phyloP scores from a whole-genome alignment of 2,329 filamentous ascomycete species.

The Lasiodiplodia citricola region DNA sequence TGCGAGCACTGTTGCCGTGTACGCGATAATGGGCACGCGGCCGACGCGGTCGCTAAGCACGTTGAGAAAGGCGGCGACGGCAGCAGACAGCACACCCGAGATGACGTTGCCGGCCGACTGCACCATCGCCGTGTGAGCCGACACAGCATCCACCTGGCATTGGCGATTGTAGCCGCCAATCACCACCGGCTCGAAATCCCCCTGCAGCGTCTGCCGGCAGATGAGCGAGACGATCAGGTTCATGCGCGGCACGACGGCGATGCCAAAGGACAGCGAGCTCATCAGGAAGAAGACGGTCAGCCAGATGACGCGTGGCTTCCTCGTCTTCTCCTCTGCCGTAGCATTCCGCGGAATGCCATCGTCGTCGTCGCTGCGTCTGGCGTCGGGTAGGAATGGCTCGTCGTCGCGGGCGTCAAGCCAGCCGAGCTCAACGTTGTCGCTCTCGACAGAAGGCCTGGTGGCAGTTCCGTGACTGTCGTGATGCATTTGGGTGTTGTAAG shows the following conservation, averaged over 20 bases:
- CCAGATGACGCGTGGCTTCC: constrained; percentile 25
- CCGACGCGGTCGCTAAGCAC: constrained; percentile 29
- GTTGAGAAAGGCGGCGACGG: constrained; percentile 23
- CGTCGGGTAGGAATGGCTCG: background rate
- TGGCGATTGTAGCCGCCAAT: constrained; percentile 30
- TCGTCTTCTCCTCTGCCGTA: background rate
- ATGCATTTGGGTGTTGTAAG: background rate
- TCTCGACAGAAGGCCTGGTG: background rate
- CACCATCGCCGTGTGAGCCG: constrained; percentile 20
- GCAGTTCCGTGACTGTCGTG: background rate
- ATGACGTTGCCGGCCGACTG: constrained; percentile 26
- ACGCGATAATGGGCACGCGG: constrained; percentile 25
- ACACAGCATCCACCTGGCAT: constrained; percentile 26
- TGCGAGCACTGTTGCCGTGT: constrained; percentile 20
- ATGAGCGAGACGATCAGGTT: constrained; percentile 27
- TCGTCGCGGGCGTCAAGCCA: background rate
- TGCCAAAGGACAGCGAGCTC: constrained; percentile 29
- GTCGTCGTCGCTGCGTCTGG: background rate
- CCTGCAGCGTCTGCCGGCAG: constrained; percentile 12
- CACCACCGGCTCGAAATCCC: constrained; percentile 8
- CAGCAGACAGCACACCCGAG: constrained; percentile 27
- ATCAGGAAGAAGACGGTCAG: constrained; percentile 30
- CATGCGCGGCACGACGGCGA: constrained; percentile 28
- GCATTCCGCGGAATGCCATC: background rate
- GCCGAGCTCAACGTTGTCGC: constrained; percentile 11